These are phyloP conservation scores for Fusarium denticulatum DNA, from an alignment of 2,329 filamentous ascomycete genomes.

Conservation along the genomic window DNA sequence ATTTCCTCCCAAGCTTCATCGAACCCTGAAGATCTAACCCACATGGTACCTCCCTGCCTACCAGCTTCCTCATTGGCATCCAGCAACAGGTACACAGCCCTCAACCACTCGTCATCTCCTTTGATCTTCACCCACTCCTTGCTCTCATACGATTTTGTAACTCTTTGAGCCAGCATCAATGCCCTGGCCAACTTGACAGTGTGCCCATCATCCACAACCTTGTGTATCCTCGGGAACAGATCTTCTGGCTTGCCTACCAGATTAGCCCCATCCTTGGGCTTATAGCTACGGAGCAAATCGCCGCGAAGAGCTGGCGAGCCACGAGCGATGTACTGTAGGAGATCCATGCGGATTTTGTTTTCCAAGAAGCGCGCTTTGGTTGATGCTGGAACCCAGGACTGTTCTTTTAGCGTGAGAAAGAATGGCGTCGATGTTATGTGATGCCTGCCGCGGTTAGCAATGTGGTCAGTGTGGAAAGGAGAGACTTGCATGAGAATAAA, in stretches of 20 bases:
- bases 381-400: slow-evolving; percentile 67
- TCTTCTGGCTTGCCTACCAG: slow-evolving; percentile 59
- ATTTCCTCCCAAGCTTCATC: slow-evolving; percentile 70
- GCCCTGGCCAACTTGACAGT: slow-evolving; percentile 78
- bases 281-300: slow-evolving; percentile 69
- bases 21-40: slow-evolving; percentile 72
- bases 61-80: slow-evolving; percentile 67
- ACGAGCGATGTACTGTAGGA: slow-evolving; percentile 78
- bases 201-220: slow-evolving; percentile 80
- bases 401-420: slow-evolving; percentile 73
- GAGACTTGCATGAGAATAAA: slow-evolving; percentile 73
- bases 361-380: slow-evolving; percentile 78
- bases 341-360: slow-evolving; percentile 81
- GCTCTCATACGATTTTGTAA: slow-evolving; percentile 57
- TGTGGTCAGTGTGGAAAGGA: too few relatives aligned
- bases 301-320: slow-evolving; percentile 68
- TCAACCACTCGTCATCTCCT: slow-evolving; percentile 67
- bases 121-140: slow-evolving; percentile 63
- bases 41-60: slow-evolving; percentile 49
- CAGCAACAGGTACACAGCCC: slow-evolving; percentile 68
- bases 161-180: slow-evolving; percentile 69
- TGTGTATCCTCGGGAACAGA: slow-evolving; percentile 58
- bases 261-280: slow-evolving; percentile 58
- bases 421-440: slow-evolving; percentile 77
- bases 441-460: slow-evolving; percentile 65